A percentile compares a stretch with the other conserved stretches of the same genome.
These are phyloP conservation scores for Petunia secreta DNA, from an alignment of 257 asterid genomes.

Conservation along the genomic window DNA sequence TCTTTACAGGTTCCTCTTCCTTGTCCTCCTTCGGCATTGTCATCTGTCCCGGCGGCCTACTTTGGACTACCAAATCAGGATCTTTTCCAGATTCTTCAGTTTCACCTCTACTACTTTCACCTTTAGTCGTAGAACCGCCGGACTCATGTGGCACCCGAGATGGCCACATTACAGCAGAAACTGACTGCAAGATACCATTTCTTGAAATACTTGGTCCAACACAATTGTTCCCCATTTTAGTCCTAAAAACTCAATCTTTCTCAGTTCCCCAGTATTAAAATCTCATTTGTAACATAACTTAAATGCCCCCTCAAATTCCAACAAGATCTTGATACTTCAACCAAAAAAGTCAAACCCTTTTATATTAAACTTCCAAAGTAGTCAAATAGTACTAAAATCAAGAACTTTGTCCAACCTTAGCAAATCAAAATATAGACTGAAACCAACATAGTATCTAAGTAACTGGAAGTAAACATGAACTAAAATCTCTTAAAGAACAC, in stretches of 20 bases:
- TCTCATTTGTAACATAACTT: background rate
- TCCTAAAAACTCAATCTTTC: constrained; percentile 28
- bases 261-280: constrained; percentile 25
- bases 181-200: constrained; percentile 75
- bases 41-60: constrained; percentile 17
- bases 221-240: constrained; percentile 87
- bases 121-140: constrained; percentile 43
- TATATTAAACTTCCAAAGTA: background rate
- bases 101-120: constrained; percentile 50
- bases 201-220: constrained; percentile 81
- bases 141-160: constrained; percentile 55
- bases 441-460: background rate
- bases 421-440: background rate
- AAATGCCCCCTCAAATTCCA: background rate
- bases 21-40: constrained; percentile 23
- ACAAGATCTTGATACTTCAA: constrained; percentile 5
- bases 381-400: constrained; percentile 10
- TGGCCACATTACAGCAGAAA: constrained; percentile 93
- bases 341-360: constrained; percentile 16
- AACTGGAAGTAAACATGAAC: background rate
- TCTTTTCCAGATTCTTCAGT: constrained; percentile 31
- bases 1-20: constrained; percentile 11
- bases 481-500: background rate
- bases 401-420: background rate
- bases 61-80: constrained; percentile 11